phyloP scores from a whole-genome alignment of 306 rosid species.

The Oxytropis ochrocephala region DNA sequence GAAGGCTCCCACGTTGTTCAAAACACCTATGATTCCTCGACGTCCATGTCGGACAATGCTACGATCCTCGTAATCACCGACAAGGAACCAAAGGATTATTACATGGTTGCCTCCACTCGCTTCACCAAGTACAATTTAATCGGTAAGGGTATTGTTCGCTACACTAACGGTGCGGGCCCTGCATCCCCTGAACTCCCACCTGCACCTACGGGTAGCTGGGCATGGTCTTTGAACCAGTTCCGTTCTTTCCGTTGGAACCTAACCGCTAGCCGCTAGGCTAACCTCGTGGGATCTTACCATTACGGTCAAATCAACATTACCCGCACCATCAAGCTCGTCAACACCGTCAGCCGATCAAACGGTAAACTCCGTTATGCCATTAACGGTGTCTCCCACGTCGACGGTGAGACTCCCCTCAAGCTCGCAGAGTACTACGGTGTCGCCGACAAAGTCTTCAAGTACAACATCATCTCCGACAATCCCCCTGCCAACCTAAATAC shows the following conservation, averaged over 20 bases:
- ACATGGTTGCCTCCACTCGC: constrained; percentile 72
- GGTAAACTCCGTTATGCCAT: constrained; percentile 62
- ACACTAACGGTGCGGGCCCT: constrained; percentile 32
- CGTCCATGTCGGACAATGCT: constrained; percentile 73
- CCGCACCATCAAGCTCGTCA: constrained; percentile 58
- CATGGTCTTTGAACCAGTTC: constrained; percentile 84
- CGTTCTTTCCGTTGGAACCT: constrained; percentile 87
- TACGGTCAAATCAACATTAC: constrained; percentile 76
- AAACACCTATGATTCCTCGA: constrained; percentile 61
- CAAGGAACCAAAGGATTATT: constrained; percentile 59
- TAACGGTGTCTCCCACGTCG: constrained; percentile 57
- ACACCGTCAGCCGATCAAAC: constrained; percentile 15
- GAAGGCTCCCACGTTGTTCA: constrained; percentile 82
- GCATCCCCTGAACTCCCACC: constrained; percentile 43
- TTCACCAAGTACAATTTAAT: constrained; percentile 40
- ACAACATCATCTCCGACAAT: constrained; percentile 34
- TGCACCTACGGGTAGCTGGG: constrained; percentile 57
- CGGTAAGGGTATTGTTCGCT: constrained; percentile 41
- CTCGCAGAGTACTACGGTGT: constrained; percentile 60
- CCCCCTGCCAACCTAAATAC: constrained; percentile 6
- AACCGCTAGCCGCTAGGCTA: constrained; percentile 84
- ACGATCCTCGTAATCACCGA: constrained; percentile 52
- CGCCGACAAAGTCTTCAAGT: constrained; percentile 46
- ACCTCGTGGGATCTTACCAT: constrained; percentile 80
- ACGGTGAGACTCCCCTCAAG: constrained; percentile 58